phyloP scores from a whole-genome alignment of 306 rosid genomes.

The Betula pendula region DNA sequence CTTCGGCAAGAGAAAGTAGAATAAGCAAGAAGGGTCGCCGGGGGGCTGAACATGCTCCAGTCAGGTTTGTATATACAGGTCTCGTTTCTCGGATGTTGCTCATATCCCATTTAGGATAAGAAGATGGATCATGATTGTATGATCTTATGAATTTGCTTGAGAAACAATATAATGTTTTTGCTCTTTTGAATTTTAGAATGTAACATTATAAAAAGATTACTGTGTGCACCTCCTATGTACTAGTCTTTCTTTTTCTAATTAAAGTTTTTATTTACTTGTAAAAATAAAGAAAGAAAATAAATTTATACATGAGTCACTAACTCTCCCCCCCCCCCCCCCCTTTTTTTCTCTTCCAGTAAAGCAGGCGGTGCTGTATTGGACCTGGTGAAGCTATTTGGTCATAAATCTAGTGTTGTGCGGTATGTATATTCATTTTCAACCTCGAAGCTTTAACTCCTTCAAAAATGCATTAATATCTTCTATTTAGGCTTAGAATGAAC shows the following conservation, averaged over 20 bases:
- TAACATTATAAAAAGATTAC: neutral
- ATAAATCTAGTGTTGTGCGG: slow-evolving; percentile 79
- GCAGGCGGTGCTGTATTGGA: slow-evolving; percentile 72
- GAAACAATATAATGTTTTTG: neutral
- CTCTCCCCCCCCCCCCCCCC: too few relatives aligned
- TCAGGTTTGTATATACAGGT: slow-evolving; percentile 45
- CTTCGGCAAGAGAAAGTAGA: slow-evolving; percentile 89
- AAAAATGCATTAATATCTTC: neutral
- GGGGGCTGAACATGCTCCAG: slow-evolving; percentile 61
- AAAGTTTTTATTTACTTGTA: neutral
- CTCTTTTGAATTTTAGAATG: neutral
- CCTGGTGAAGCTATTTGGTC: slow-evolving; percentile 88
- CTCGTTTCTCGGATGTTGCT: neutral
- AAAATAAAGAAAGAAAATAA: too few relatives aligned
- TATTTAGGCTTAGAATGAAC: neutral
- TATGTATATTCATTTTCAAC: slow-evolving; percentile 42
- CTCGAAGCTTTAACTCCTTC: neutral
- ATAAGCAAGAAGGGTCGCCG: slow-evolving; percentile 89
- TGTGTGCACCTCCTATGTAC: neutral
- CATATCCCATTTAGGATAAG: neutral
- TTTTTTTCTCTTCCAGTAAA: slow-evolving; percentile 48
- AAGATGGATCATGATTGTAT: neutral
- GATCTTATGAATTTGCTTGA: neutral
- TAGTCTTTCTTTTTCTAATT: neutral
- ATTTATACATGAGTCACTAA: too few relatives aligned